Evolutionary conservation across 1,139 yeast species (phyloP), one percentile per base, ranked within the genome.

Genomic region (Candida glucosophila): DNA sequence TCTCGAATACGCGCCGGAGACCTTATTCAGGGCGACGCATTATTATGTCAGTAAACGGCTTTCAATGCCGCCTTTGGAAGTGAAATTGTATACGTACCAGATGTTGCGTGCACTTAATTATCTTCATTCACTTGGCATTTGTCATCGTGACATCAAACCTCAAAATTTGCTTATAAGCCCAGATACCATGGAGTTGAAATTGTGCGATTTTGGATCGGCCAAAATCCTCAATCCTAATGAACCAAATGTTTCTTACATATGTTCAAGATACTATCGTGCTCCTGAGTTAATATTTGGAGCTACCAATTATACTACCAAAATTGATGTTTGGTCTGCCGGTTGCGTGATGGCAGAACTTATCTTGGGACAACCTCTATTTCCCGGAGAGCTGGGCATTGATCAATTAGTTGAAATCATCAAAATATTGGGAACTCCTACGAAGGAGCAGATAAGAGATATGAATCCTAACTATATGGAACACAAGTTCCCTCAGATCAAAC

Each of bases 201-300:
- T 90, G 26, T 90, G 98, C 56, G 98, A 90, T 57, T 90, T 90
- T 53, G 98, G 98, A n/a, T 77, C 92, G n/a, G 98, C 98, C 16
- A 90, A 90, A 53, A 79, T 82, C 31, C 67, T 90, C 34, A 82
- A 80, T 26, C 92, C 95, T 5, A 67, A 71, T 10, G 98, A 90
- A 53, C 95, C 95, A 22, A 88, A 88, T 49, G 98, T 90, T 17
- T 80, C 95, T 8, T 90, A 90, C 55, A 90, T 90, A 32, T 90
- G 98, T 55, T 88, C 97, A 15, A 71, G 98, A 44, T 90, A 88
- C 57, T 90, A 90, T 57, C 70, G 98, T 35, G 97, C 98, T 7
- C 95, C 95, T 2, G 95, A 83, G 52, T 68, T 83, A 43, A 83
- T 83, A 32, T 85, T 83, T 55, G 95, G 94, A 13, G 92, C 95